These are phyloP conservation scores for Dillenia suffruticosa DNA, from an alignment of 164 flowering plant species.

Conservation along the genomic window DNA sequence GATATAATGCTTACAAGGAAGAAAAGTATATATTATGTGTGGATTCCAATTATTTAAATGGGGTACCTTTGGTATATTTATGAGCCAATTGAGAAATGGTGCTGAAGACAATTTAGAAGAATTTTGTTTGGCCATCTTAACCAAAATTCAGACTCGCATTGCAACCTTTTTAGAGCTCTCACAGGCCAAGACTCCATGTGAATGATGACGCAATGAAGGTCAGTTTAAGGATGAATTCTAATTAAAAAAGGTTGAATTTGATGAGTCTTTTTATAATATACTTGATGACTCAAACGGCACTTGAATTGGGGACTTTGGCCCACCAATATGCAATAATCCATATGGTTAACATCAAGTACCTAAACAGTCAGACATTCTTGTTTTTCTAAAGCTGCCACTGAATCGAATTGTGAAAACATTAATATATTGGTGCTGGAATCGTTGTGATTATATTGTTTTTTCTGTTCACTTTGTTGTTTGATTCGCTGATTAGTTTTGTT, in stretches of 20 bases:
- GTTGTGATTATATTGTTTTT: no score
- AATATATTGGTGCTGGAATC: no score
- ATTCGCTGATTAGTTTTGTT: no score
- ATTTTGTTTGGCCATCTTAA: not conserved
- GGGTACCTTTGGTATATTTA: conserved; percentile 7
- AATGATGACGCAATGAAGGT: conserved; percentile 21
- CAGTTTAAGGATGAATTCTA: conserved; percentile 8
- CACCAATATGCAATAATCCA: no score
- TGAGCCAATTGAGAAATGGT: not conserved
- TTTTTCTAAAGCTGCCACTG: no score
- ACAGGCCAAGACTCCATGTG: no score
- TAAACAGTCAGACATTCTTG: no score
- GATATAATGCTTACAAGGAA: conserved; percentile 18
- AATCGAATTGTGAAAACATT: no score
- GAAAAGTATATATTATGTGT: conserved; percentile 11
- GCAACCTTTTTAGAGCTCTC: no score
- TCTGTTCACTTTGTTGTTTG: no score
- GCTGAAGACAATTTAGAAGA: conserved; percentile 15
- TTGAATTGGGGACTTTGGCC: not conserved
- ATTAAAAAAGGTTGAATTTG: no score
- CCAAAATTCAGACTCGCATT: not conserved
- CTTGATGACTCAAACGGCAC: not conserved
- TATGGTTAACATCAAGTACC: no score
- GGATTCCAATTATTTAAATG: conserved; percentile 18
- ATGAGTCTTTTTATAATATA: not conserved